Conservation (phyloP, 257 asterid genomes). For the Marsdenia floribunda region DNA sequence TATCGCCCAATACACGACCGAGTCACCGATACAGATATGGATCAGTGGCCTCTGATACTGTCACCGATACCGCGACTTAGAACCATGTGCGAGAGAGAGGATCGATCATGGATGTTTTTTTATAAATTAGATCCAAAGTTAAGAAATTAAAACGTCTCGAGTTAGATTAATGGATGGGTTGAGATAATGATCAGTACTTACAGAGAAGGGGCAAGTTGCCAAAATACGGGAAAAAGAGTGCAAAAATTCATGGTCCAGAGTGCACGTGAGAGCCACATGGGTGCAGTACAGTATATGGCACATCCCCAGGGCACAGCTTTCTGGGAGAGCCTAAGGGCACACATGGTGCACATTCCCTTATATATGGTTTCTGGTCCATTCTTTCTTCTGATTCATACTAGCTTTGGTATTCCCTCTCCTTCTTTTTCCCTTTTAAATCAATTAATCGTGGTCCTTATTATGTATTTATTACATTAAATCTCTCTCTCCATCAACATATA, state of each 20-base stretch:
- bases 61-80: too few species aligned
- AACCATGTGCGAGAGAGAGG: neutral
- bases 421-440: too few species aligned
- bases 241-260: slow-evolving; percentile 20
- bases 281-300: neutral
- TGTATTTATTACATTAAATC: slow-evolving; percentile 6
- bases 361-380: slow-evolving; percentile 20
- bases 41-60: too few species aligned
- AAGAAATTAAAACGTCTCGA: too few species aligned
- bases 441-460: slow-evolving; percentile 13
- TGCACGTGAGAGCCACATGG: slow-evolving; percentile 25
- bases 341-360: slow-evolving; percentile 20
- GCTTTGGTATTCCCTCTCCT: neutral
- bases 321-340: slow-evolving; percentile 9
- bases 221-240: neutral
- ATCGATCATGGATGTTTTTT: neutral
- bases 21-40: too few species aligned
- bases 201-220: slow-evolving; percentile 15
- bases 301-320: slow-evolving; percentile 18
- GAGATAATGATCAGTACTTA: neutral
- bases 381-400: neutral
- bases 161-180: neutral
- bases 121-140: too few species aligned
- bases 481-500: neutral
- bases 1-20: too few species aligned